These are phyloP conservation scores for Kuraishia molischiana DNA, from an alignment of 805 yeast genomes.

Conservation along the genomic window DNA sequence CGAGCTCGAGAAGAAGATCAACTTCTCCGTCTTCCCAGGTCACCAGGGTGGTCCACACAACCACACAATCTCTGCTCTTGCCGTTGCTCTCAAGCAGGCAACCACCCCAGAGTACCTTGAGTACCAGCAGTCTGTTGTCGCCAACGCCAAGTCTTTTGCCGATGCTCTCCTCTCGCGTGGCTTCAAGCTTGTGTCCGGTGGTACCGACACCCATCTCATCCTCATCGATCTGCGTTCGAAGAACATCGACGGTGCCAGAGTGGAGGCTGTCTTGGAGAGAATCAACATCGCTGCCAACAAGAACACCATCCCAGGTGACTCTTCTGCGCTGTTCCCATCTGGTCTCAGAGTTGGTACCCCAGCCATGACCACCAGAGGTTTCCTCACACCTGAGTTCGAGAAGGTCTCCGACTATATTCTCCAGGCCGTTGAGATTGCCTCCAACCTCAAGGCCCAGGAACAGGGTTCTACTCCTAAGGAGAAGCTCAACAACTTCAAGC, in stretches of 20 bases:
- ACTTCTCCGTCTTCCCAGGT: conserved; percentile 97
- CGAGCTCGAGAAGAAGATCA: conserved; percentile 85
- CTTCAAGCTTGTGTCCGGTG: conserved; percentile 75
- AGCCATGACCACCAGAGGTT: conserved; percentile 97
- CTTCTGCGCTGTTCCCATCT: conserved; percentile 90
- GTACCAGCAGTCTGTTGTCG: conserved; percentile 76
- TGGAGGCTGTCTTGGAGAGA: conserved; percentile 81
- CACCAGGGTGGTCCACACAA: conserved; percentile 99
- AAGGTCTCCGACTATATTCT: conserved; percentile 75
- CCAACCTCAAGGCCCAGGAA: conserved; percentile 48
- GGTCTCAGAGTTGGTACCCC: conserved; percentile 98
- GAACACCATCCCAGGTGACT: conserved; percentile 95
- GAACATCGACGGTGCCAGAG: conserved; percentile 91
- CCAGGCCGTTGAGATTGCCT: conserved; percentile 63
- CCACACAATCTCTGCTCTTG: conserved; percentile 93
- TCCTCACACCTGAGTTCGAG: conserved; percentile 67
- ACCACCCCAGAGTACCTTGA: conserved; percentile 77
- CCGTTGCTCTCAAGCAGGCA: conserved; percentile 92
- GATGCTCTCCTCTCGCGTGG: conserved; percentile 54
- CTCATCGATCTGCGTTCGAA: conserved; percentile 73
- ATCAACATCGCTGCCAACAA: conserved; percentile 93
- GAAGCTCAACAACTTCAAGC: conserved; percentile 60
- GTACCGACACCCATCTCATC: conserved; percentile 92
- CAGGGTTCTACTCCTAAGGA: conserved; percentile 48
- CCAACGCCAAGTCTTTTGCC: conserved; percentile 75